Conservation (phyloP, 2,329 filamentous ascomycete species). For the Penicillium sp. region DNA sequence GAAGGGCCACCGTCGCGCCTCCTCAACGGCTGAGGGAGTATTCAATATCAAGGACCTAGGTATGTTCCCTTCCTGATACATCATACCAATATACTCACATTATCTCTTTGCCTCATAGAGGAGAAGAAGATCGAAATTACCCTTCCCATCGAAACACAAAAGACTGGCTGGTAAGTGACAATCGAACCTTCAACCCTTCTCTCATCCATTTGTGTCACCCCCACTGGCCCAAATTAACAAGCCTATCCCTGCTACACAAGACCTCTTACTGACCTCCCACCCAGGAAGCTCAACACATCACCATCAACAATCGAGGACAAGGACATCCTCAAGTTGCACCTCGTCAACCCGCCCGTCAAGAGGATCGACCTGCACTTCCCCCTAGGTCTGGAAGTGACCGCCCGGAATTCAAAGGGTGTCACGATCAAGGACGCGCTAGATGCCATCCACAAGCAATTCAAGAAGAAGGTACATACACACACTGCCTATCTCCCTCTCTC, state of each 20-base stretch:
- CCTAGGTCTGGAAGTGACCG: slow-evolving; percentile 81
- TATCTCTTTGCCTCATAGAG: slow-evolving; percentile 25
- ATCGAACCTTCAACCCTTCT: background rate
- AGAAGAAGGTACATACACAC: slow-evolving; percentile 78
- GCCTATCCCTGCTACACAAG: background rate
- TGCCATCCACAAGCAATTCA: slow-evolving; percentile 93
- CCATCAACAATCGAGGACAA: slow-evolving; percentile 77
- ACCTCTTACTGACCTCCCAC: background rate
- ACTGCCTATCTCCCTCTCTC: too few species aligned
- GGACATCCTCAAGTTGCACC: slow-evolving; percentile 76
- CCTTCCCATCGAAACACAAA: slow-evolving; percentile 43
- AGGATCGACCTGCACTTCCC: slow-evolving; percentile 94
- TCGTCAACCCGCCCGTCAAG: slow-evolving; percentile 83
- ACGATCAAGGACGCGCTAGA: slow-evolving; percentile 97
- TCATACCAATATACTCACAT: background rate
- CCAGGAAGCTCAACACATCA: slow-evolving; percentile 92
- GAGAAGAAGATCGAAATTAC: slow-evolving; percentile 37
- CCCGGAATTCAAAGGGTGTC: slow-evolving; percentile 89
- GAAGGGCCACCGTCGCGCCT: slow-evolving; percentile 68
- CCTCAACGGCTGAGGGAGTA: slow-evolving; percentile 73
- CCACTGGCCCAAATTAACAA: too few species aligned
- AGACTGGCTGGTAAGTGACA: slow-evolving; percentile 38
- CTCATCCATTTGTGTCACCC: background rate
- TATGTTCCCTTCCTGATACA: slow-evolving; percentile 51
- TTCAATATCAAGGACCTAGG: slow-evolving; percentile 84